Evolutionary conservation across 2,329 filamentous ascomycete genomes (phyloP).

Genomic region (Pseudopithomyces chartarum): DNA sequence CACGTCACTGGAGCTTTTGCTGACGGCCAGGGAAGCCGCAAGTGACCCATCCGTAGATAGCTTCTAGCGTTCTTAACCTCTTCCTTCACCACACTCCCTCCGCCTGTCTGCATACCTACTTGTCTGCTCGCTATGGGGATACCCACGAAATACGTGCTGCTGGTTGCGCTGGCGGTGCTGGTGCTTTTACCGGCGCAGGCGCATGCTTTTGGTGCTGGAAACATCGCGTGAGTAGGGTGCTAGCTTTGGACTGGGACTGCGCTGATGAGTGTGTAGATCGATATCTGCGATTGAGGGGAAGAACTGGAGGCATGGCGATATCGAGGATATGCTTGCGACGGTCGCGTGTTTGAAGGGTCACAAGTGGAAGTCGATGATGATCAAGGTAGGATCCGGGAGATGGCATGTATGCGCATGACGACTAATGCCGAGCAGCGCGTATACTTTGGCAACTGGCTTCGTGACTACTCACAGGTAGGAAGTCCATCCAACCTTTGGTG

Average conservation of each 20-base stretch:
- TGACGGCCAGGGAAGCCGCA: constrained; percentile 4
- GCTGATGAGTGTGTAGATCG: constrained; percentile 12
- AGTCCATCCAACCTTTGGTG: constrained; percentile 32
- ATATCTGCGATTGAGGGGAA: constrained; percentile 50
- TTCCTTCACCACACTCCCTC: constrained; percentile 7
- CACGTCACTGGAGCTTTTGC: neutral
- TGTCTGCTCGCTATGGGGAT: constrained; percentile 30
- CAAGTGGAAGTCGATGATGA: constrained; percentile 53
- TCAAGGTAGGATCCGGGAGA: constrained; percentile 38
- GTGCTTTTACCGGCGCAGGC: constrained; percentile 43
- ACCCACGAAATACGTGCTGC: constrained; percentile 40
- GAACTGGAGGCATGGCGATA: constrained; percentile 60
- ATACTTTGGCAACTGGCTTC: constrained; percentile 53
- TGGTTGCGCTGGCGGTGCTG: constrained; percentile 43
- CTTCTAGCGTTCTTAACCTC: too few species aligned
- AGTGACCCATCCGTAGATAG: constrained; percentile 4
- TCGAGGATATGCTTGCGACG: constrained; percentile 57
- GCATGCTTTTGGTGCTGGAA: constrained; percentile 55
- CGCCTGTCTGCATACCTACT: too few species aligned
- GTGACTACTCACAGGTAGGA: constrained; percentile 61
- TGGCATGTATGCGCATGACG: neutral
- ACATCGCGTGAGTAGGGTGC: constrained; percentile 35
- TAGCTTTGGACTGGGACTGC: neutral
- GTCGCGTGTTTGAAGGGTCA: constrained; percentile 52
- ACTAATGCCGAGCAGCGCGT: constrained; percentile 40